These are phyloP conservation scores for Seminavis robusta DNA, from an alignment of 108 stramenopile genomes.

Conservation along the genomic window DNA sequence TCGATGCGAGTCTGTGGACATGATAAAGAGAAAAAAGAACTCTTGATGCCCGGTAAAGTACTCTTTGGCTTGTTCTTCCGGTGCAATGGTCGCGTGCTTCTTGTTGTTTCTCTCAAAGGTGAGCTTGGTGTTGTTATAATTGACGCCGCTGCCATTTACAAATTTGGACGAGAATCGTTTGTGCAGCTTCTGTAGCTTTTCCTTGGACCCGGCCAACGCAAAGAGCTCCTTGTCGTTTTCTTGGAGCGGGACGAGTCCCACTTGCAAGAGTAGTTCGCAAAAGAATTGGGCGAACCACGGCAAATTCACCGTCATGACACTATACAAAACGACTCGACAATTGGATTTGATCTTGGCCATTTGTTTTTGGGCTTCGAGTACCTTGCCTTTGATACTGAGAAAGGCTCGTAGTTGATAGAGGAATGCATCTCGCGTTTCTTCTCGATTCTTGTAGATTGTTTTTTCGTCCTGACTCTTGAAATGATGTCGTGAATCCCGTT, in stretches of 20 bases:
- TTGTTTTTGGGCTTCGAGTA: slow-evolving; percentile 43
- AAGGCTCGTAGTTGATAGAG: slow-evolving; percentile 69
- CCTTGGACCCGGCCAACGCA: slow-evolving; percentile 55
- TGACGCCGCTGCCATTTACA: slow-evolving; percentile 19
- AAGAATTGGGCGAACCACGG: slow-evolving; percentile 78
- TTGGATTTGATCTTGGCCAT: slow-evolving; percentile 33
- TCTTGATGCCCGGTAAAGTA: slow-evolving; percentile 80
- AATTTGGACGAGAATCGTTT: slow-evolving; percentile 55
- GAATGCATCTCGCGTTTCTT: slow-evolving; percentile 71
- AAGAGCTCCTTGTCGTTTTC: slow-evolving; percentile 80
- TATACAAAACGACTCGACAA: slow-evolving; percentile 42
- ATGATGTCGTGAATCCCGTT: slow-evolving; percentile 75
- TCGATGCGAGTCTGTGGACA: slow-evolving; percentile 54
- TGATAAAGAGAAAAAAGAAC: slow-evolving; percentile 78
- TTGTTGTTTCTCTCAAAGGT: slow-evolving; percentile 27
- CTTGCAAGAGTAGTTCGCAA: slow-evolving; percentile 71
- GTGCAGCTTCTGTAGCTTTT: slow-evolving; percentile 70
- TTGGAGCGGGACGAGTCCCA: slow-evolving; percentile 65
- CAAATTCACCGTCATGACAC: slow-evolving; percentile 42
- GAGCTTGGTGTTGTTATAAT: slow-evolving; percentile 31
- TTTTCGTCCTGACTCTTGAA: slow-evolving; percentile 47
- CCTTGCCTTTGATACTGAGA: slow-evolving; percentile 53
- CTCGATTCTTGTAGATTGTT: slow-evolving; percentile 68
- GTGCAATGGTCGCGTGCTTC: slow-evolving; percentile 2
- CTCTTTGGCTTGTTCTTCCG: slow-evolving; percentile 31